These are phyloP conservation scores for Colletotrichum tamarilloi DNA, from an alignment of 2,329 filamentous ascomycete genomes.

Conservation along the genomic window DNA sequence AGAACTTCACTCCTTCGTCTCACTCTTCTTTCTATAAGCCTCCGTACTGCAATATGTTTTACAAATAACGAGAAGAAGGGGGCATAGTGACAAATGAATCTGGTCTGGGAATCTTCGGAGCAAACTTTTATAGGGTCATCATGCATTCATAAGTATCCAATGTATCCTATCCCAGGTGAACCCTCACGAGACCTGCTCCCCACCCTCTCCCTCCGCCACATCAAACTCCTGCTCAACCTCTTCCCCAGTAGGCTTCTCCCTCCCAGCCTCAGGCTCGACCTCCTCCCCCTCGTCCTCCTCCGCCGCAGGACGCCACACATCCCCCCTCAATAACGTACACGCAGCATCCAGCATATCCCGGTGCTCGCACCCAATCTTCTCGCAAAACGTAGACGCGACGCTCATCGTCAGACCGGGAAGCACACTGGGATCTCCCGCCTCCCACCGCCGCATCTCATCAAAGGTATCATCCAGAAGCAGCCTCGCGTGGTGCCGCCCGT, in stretches of 20 bases:
- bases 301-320: constrained; percentile 11
- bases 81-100: not conserved
- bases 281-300: not conserved
- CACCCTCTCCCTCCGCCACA: not conserved
- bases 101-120: not conserved
- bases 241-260: constrained; percentile 7
- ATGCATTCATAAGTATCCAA: constrained; percentile 5
- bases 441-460: constrained; percentile 34
- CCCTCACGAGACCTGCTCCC: not conserved
- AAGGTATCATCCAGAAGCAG: constrained; percentile 31
- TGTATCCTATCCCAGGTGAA: not conserved
- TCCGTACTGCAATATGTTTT: too few species aligned
- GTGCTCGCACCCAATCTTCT: constrained; percentile 23
- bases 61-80: not conserved
- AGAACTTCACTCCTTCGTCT: too few species aligned
- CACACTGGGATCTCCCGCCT: constrained; percentile 27
- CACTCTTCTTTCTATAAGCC: not conserved
- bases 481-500: constrained; percentile 21
- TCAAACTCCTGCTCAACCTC: not conserved
- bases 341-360: constrained; percentile 18
- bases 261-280: not conserved
- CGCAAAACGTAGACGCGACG: constrained; percentile 7
- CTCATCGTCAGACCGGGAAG: constrained; percentile 35
- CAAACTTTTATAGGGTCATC: constrained; percentile 7
- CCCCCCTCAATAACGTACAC: constrained; percentile 23